Percentiles rank a stretch among this genome's conserved stretches.
Evolutionary conservation across 2,329 filamentous ascomycete species (phyloP).

Genomic region (Tricladium varicosporioides): DNA sequence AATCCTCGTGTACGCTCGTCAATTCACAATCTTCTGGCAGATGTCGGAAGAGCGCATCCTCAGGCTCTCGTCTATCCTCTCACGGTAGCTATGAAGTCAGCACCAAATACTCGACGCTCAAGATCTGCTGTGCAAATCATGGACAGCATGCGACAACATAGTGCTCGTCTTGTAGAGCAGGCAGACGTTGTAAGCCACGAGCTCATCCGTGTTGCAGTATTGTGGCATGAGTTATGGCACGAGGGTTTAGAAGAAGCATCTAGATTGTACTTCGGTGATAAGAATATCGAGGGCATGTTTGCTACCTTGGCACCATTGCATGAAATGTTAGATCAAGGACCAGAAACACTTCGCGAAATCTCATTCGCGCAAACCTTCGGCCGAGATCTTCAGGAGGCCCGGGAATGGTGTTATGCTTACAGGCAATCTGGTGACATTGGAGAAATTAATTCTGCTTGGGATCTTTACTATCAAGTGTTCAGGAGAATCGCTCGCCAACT

Average conservation of each 20-base stretch:
- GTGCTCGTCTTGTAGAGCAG: constrained; percentile 87
- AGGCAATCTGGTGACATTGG: constrained; percentile 84
- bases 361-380: constrained; percentile 98
- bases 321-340: constrained; percentile 84
- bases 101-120: constrained; percentile 76
- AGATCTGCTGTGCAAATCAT: constrained; percentile 91
- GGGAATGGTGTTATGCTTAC: constrained; percentile 94
- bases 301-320: constrained; percentile 85
- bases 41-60: constrained; percentile 91
- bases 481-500: constrained; percentile 90
- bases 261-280: constrained; percentile 92
- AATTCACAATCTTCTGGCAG: constrained; percentile 86
- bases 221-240: constrained; percentile 99
- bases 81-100: constrained; percentile 96
- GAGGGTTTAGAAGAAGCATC: constrained; percentile 97
- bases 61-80: constrained; percentile 96
- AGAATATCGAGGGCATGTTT: constrained; percentile 98
- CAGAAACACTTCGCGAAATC: constrained; percentile 90
- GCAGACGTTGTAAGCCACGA: constrained; percentile 94
- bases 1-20: constrained; percentile 84
- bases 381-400: constrained; percentile 88
- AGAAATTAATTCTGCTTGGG: constrained; percentile 97
- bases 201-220: constrained; percentile 90
- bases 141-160: constrained; percentile 97
- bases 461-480: constrained; percentile 98